Percentiles rank a stretch among this genome's conserved stretches.
Conservation (phyloP, 2,329 filamentous ascomycete species). For the Ceratocystis huliohia region DNA sequence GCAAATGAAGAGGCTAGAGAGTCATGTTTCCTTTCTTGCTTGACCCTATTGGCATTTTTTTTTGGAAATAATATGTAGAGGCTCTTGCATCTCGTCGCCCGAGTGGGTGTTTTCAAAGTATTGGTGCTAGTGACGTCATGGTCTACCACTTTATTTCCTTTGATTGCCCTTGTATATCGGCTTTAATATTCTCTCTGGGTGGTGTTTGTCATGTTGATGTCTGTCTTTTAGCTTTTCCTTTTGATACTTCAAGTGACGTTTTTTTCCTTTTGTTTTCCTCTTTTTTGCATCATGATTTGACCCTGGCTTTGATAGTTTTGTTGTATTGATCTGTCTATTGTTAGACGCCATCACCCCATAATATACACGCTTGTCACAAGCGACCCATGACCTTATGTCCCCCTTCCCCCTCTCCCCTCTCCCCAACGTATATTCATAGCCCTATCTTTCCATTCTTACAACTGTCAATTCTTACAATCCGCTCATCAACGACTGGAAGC, state of each 20-base stretch:
- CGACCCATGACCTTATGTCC: too few relatives aligned
- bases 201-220: neutral
- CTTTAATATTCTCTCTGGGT: conserved; percentile 12
- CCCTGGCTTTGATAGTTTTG: too few relatives aligned
- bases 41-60: too few relatives aligned
- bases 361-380: too few relatives aligned
- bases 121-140: neutral
- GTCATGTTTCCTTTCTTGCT: too few relatives aligned
- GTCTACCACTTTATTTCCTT: conserved; percentile 8
- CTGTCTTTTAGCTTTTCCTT: neutral
- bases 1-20: conserved; percentile 38
- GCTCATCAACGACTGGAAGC: neutral
- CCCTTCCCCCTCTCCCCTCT: neutral
- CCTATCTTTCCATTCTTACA: neutral
- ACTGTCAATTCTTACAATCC: neutral
- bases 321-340: too few relatives aligned
- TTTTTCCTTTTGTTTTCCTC: neutral
- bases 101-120: too few relatives aligned
- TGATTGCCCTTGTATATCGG: neutral
- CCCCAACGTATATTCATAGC: neutral
- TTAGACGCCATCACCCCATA: too few relatives aligned
- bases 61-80: too few relatives aligned
- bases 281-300: neutral
- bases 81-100: too few relatives aligned
- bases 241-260: neutral